Conservation (phyloP, 805 yeast species). For the Torulaspora franciscae region DNA sequence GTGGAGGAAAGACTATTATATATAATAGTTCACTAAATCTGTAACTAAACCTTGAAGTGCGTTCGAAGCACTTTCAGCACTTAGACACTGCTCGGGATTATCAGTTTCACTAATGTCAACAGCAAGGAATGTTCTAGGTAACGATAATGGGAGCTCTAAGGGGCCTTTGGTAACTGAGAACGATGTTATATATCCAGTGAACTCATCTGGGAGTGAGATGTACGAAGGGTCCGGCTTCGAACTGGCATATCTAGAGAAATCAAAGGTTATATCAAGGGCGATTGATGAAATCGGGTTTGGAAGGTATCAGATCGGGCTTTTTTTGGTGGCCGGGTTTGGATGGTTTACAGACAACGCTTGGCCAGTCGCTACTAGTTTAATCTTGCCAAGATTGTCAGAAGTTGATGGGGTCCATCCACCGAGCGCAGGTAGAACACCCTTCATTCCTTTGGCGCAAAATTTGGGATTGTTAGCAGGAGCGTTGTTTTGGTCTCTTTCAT, state of each 20-base stretch:
- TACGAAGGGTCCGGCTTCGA: neutral
- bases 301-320: neutral
- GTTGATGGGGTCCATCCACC: neutral
- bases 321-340: neutral
- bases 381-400: neutral
- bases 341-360: neutral
- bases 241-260: neutral
- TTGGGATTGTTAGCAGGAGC: neutral
- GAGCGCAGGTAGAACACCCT: neutral
- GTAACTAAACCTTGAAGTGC: neutral
- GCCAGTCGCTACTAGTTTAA: neutral
- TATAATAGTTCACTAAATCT: too few species aligned
- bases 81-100: neutral
- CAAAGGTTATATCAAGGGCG: neutral
- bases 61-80: neutral
- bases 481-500: neutral
- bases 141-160: neutral
- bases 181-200: neutral
- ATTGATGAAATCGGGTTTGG: neutral
- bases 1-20: neutral
- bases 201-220: neutral
- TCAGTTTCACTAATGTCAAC: neutral
- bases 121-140: neutral
- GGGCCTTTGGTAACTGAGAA: neutral
- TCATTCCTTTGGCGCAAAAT: neutral